Percentiles rank a stretch among this genome's conserved stretches.
phyloP scores from a whole-genome alignment of 1,139 yeast genomes.

The Yamadazyma diospyri region DNA sequence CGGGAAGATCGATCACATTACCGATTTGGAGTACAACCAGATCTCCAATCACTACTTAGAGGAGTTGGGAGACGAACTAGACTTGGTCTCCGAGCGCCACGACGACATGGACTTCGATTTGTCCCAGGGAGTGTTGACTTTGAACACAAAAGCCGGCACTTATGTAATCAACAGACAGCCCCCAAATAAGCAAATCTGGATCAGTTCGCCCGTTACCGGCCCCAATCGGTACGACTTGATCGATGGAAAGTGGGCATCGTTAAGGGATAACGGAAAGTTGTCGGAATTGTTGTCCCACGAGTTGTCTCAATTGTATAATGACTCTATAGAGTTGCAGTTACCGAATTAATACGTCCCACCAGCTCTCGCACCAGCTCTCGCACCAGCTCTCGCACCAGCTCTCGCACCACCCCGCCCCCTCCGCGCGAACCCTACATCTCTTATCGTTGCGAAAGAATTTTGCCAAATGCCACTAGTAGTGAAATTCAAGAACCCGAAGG shows the following conservation, averaged over 20 bases:
- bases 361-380: too few relatives aligned
- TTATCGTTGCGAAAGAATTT: background rate
- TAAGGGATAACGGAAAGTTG: slow-evolving; percentile 52
- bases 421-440: too few relatives aligned
- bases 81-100: slow-evolving; percentile 53
- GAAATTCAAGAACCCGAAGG: slow-evolving; percentile 8
- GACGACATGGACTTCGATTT: slow-evolving; percentile 76
- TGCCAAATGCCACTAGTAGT: slow-evolving; percentile 7
- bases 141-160: slow-evolving; percentile 63
- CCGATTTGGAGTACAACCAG: slow-evolving; percentile 51
- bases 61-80: slow-evolving; percentile 57
- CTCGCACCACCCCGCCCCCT: too few relatives aligned
- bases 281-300: slow-evolving; percentile 48
- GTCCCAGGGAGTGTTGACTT: slow-evolving; percentile 77
- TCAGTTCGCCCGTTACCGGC: slow-evolving; percentile 88
- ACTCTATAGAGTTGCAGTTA: slow-evolving; percentile 19
- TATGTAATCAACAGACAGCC: slow-evolving; percentile 93
- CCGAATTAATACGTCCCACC: slow-evolving; percentile 10
- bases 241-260: slow-evolving; percentile 56
- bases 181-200: slow-evolving; percentile 91
- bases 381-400: too few relatives aligned
- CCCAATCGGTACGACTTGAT: slow-evolving; percentile 69
- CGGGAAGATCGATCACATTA: slow-evolving; percentile 43
- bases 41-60: slow-evolving; percentile 65
- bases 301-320: slow-evolving; percentile 37